Conservation (phyloP, 257 asterid species). For the Paraleonurus japonicus region DNA sequence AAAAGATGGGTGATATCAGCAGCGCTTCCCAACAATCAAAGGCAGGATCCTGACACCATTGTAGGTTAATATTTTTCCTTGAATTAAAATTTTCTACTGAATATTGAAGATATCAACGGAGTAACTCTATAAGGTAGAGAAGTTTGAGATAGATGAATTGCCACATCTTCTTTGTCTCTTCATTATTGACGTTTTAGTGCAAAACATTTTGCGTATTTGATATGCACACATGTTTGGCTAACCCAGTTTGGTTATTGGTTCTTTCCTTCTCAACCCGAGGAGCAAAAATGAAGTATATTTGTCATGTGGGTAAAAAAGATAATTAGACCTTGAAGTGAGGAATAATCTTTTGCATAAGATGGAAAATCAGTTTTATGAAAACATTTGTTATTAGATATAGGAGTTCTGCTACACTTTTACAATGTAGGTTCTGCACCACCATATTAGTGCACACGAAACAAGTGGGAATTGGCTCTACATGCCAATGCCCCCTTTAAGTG, state of each 20-base stretch:
- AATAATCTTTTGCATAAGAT: constrained; percentile 3
- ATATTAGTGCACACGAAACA: constrained; percentile 7
- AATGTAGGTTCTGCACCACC: constrained; percentile 4
- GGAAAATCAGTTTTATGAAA: background rate
- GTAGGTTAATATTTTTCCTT: constrained; percentile 44
- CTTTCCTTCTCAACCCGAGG: background rate
- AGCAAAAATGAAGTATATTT: too few relatives aligned
- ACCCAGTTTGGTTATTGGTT: background rate
- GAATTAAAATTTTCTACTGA: constrained; percentile 4
- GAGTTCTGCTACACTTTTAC: constrained; percentile 14
- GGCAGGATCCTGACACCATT: constrained; percentile 40
- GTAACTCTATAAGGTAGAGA: background rate
- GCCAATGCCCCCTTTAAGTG: constrained; percentile 18
- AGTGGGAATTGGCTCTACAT: constrained; percentile 9
- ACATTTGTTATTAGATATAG: constrained; percentile 1
- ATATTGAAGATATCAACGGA: background rate
- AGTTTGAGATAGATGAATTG: background rate
- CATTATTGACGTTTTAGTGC: background rate
- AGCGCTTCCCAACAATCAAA: constrained; percentile 42
- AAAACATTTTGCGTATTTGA: background rate
- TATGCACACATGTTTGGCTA: background rate
- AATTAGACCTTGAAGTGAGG: background rate
- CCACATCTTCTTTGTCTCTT: background rate
- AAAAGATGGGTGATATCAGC: constrained; percentile 77
- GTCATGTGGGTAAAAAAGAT: background rate